Evolutionary conservation across 1,139 yeast genomes (phyloP), one percentile per base, ranked within the genome.

Genomic region (Candida albicans): DNA sequence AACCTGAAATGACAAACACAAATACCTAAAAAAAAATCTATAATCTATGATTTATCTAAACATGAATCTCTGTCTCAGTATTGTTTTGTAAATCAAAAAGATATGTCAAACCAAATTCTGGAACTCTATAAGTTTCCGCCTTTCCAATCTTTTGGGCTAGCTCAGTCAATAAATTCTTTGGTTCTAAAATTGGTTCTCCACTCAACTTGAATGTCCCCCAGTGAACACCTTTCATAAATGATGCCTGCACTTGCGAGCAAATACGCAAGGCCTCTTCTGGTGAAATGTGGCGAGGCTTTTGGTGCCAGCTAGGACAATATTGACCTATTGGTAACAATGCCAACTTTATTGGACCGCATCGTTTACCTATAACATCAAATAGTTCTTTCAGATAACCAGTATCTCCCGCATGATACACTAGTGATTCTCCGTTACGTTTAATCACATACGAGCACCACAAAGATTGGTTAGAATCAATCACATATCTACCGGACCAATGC

Each of bases 161-260:
- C 25, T 60, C 54, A 22, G 57, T 53, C 35, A 73, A 55, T 39
- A 62, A 52, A 33, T 52, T 69, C 52, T 85, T 82, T 1, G 98
- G 98, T 59, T 91, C 97, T 35, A 87, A 61, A 51, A 85, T 88
- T 41, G 89, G 87, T 60, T 91, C 98, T 38, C 91, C 87, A 60
- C 96, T 86, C 50, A 91, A 67, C 35, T 88, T 84, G 65, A 89
- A 91, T 0, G 98, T 91, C 0, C 98, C 98, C 96, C 96, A 91
- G 62, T 91, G 98, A 28, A 91, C 87, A 1, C 98, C 98, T 49
- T 87, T 79, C 68, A 87, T 79, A 52, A 75, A 79, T 43, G 73
- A 64, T 3, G 87, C 82, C 2, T 75, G 67, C 43, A 88, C 56
- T 52, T 85, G 88, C 12, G 73, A 61, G 75, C 84, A 83, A 3